phyloP scores from a whole-genome alignment of 2,329 filamentous ascomycete species.

The Cytospora leucostoma region DNA sequence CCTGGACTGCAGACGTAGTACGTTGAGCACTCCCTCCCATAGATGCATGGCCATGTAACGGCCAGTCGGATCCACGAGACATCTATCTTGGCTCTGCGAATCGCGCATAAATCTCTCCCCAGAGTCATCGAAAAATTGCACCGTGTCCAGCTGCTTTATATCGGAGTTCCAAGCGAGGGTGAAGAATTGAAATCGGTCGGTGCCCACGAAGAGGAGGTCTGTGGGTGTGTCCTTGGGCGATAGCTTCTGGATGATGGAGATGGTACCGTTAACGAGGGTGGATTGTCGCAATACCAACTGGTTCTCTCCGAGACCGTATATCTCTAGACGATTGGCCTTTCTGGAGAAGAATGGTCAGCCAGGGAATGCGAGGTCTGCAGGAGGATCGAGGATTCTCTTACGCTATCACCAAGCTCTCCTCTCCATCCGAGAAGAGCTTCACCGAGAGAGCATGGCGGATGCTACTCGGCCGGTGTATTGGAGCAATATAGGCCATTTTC shows the following conservation, averaged over 20 bases:
- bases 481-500: constrained; percentile 88
- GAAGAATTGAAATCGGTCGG: constrained; percentile 87
- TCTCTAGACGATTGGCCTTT: constrained; percentile 82
- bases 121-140: constrained; percentile 53
- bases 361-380: neutral
- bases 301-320: constrained; percentile 71
- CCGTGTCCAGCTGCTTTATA: constrained; percentile 51
- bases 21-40: constrained; percentile 61
- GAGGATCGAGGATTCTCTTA: constrained; percentile 50
- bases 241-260: constrained; percentile 81
- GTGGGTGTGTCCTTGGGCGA: constrained; percentile 71
- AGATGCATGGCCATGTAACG: constrained; percentile 59
- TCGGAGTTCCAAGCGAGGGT: constrained; percentile 78
- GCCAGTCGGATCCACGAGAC: constrained; percentile 79
- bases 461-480: constrained; percentile 89
- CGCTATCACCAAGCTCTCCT: constrained; percentile 86
- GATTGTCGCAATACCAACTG: constrained; percentile 63
- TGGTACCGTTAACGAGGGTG: constrained; percentile 77
- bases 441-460: constrained; percentile 85
- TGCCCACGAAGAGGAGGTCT: constrained; percentile 90
- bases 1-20: constrained; percentile 52
- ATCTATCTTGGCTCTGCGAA: constrained; percentile 79
- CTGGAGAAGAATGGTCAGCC: constrained; percentile 48
- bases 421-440: constrained; percentile 70
- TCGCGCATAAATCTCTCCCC: constrained; percentile 68